phyloP scores from a whole-genome alignment of 352 stramenopile genomes.

The Phytophthora constricta region DNA sequence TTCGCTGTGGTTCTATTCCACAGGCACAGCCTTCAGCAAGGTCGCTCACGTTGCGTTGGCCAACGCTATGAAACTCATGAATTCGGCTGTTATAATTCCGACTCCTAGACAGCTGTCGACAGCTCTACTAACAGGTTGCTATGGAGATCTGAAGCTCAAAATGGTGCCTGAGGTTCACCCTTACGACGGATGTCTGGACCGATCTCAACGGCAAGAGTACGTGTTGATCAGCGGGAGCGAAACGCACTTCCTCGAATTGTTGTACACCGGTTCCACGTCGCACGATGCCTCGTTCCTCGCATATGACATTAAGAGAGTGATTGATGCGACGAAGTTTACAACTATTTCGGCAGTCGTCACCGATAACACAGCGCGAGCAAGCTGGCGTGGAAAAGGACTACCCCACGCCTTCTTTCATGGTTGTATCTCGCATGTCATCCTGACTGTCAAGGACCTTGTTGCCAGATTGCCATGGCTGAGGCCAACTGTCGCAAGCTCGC shows the following conservation, averaged over 20 bases:
- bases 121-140: slow-evolving; percentile 4
- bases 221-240: background rate
- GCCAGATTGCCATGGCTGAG: background rate
- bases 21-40: slow-evolving; percentile 18
- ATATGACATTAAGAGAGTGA: slow-evolving; percentile 3
- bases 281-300: background rate
- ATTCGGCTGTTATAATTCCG: background rate
- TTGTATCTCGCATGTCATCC: slow-evolving; percentile 11
- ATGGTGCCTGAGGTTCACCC: background rate
- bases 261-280: slow-evolving; percentile 9
- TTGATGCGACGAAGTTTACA: background rate
- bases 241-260: slow-evolving; percentile 1
- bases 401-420: slow-evolving; percentile 10
- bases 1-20: slow-evolving; percentile 11
- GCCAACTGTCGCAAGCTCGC: slow-evolving; percentile 5
- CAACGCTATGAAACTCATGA: background rate
- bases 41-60: background rate
- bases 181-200: slow-evolving; percentile 6
- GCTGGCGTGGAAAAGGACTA: background rate
- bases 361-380: slow-evolving; percentile 3
- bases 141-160: background rate
- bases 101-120: slow-evolving; percentile 6
- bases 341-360: slow-evolving; percentile 13
- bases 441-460: slow-evolving; percentile 14
- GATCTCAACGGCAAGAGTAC: slow-evolving; percentile 18